phyloP scores from a whole-genome alignment of 306 rosid genomes.

The Quercus robur region DNA sequence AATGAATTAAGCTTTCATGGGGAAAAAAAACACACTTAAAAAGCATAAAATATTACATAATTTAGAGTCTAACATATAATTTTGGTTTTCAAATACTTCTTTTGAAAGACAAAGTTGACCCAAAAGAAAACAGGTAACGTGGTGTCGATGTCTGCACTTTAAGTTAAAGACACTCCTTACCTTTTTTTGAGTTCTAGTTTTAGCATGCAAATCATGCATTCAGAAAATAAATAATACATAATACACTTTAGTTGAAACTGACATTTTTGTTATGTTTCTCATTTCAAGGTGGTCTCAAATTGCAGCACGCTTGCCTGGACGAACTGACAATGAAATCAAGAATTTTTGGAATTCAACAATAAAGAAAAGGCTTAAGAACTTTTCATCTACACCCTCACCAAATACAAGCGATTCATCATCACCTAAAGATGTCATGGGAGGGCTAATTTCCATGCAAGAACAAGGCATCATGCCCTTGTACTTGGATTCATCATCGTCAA shows the following conservation, averaged over 20 bases:
- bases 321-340: slow-evolving; percentile 94
- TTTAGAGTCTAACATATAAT: not conserved
- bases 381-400: slow-evolving; percentile 54
- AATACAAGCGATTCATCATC: slow-evolving; percentile 63
- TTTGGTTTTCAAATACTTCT: slow-evolving; percentile 7
- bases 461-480: slow-evolving; percentile 44
- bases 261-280: slow-evolving; percentile 10
- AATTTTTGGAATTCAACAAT: slow-evolving; percentile 97
- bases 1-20: slow-evolving; percentile 12
- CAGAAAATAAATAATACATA: not conserved
- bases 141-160: slow-evolving; percentile 25
- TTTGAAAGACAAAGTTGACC: slow-evolving; percentile 20
- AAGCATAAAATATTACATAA: not conserved
- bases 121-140: slow-evolving; percentile 11
- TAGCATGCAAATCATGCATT: slow-evolving; percentile 46
- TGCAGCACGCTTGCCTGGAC: slow-evolving; percentile 84
- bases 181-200: not conserved
- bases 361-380: slow-evolving; percentile 78
- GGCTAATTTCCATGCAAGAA: slow-evolving; percentile 28
- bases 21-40: not conserved
- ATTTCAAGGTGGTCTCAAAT: slow-evolving; percentile 90
- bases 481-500: slow-evolving; percentile 32
- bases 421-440: slow-evolving; percentile 35
- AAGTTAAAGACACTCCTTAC: slow-evolving; percentile 47
- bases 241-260: slow-evolving; percentile 11